phyloP scores from a whole-genome alignment of 768 basidiomycete genomes.

The Termitomyces sp. region DNA sequence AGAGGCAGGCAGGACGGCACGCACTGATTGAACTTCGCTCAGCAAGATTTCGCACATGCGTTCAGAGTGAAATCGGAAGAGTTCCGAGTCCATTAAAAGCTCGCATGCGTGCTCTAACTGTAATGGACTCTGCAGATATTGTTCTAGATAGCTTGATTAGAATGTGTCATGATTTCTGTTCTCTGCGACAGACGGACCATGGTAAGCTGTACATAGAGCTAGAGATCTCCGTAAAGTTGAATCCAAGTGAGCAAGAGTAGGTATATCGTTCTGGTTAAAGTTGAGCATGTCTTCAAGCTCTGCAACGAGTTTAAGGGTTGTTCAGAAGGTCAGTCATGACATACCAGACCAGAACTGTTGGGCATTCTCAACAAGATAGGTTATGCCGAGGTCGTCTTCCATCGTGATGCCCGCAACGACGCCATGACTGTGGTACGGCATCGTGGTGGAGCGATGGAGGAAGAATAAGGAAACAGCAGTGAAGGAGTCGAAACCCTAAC shows the following conservation, averaged over 20 bases:
- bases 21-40: slow-evolving; percentile 61
- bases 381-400: slow-evolving; percentile 72
- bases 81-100: slow-evolving; percentile 73
- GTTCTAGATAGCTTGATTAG: slow-evolving; percentile 47
- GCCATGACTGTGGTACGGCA: slow-evolving; percentile 21
- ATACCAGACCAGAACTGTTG: slow-evolving; percentile 90
- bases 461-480: neutral
- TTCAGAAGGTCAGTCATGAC: slow-evolving; percentile 18
- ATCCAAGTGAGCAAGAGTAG: slow-evolving; percentile 73
- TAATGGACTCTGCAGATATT: slow-evolving; percentile 77
- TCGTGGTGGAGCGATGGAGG: neutral
- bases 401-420: slow-evolving; percentile 30
- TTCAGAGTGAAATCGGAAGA: slow-evolving; percentile 89
- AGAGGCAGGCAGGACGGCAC: slow-evolving; percentile 19
- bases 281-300: slow-evolving; percentile 84
- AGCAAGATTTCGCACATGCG: slow-evolving; percentile 82
- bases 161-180: neutral
- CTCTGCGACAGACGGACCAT: slow-evolving; percentile 49
- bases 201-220: slow-evolving; percentile 77
- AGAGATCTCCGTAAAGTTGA: slow-evolving; percentile 72
- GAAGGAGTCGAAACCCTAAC: slow-evolving; percentile 5
- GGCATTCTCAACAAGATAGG: slow-evolving; percentile 76
- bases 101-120: slow-evolving; percentile 83
- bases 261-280: slow-evolving; percentile 54
- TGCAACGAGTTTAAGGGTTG: slow-evolving; percentile 22